Percentiles rank a stretch among this genome's conserved stretches.
phyloP scores from a whole-genome alignment of 2,329 filamentous ascomycete genomes.

The Chaetomiaceae sp. region DNA sequence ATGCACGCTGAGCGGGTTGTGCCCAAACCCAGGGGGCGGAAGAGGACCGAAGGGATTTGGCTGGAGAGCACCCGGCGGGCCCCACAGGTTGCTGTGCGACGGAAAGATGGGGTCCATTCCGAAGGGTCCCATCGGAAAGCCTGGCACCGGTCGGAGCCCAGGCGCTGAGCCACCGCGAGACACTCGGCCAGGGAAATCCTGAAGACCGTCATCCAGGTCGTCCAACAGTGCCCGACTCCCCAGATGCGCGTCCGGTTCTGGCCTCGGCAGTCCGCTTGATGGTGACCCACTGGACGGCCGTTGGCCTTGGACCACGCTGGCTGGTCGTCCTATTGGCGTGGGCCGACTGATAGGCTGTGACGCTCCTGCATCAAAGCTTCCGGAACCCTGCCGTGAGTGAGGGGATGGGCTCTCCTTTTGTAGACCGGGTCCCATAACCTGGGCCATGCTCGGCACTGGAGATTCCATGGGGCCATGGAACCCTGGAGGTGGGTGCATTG shows the following conservation, averaged over 20 bases:
- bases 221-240: constrained; percentile 86
- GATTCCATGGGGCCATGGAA: constrained; percentile 45
- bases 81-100: constrained; percentile 25
- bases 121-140: constrained; percentile 37
- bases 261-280: constrained; percentile 42
- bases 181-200: constrained; percentile 26
- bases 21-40: constrained; percentile 44
- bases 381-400: constrained; percentile 73
- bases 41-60: constrained; percentile 31
- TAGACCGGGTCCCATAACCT: constrained; percentile 33
- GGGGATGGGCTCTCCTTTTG: constrained; percentile 39
- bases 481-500: constrained; percentile 48
- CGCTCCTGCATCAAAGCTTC: constrained; percentile 56
- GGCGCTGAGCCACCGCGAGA: constrained; percentile 35
- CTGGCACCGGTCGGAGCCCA: constrained; percentile 37
- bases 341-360: constrained; percentile 76
- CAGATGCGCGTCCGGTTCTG: constrained; percentile 73
- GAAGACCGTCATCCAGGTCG: constrained; percentile 59
- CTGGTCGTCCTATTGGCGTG: constrained; percentile 81
- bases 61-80: constrained; percentile 19
- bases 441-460: constrained; percentile 36
- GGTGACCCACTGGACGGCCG: constrained; percentile 30
- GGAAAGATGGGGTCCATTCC: constrained; percentile 23
- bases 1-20: constrained; percentile 27
- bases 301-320: constrained; percentile 60